These are phyloP conservation scores for Trifolium pratense DNA, from an alignment of 306 rosid species.

Conservation along the genomic window DNA sequence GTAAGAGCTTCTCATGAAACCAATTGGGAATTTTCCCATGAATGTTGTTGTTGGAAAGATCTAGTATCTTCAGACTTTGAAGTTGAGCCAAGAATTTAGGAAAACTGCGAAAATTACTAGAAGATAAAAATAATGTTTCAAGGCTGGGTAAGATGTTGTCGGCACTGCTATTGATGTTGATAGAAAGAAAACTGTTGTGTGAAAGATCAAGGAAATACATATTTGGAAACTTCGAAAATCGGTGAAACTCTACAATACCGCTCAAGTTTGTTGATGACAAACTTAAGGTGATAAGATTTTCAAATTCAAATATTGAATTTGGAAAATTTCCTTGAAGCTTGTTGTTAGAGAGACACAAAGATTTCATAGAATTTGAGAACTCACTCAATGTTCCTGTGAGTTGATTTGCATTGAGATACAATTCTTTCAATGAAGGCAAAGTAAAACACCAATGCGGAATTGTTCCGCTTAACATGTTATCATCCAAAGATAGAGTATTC, in stretches of 20 bases:
- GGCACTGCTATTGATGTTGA: background rate
- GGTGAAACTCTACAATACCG: background rate
- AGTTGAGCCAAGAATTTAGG: background rate
- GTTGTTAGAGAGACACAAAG: background rate
- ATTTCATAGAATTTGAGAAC: background rate
- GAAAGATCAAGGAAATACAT: background rate
- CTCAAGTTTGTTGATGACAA: constrained; percentile 10
- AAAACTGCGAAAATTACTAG: background rate
- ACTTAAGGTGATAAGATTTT: background rate
- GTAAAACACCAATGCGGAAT: background rate
- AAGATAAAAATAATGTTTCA: background rate
- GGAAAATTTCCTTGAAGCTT: background rate
- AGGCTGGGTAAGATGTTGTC: background rate
- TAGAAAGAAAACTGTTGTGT: background rate
- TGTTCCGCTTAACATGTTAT: background rate
- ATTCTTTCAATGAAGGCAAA: background rate
- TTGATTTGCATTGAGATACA: background rate
- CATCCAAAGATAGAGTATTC: too few species aligned
- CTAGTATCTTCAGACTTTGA: background rate
- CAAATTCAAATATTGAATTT: background rate
- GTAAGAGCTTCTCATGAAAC: constrained; percentile 11
- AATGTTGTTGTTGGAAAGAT: background rate
- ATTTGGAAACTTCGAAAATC: background rate
- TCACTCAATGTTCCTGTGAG: background rate
- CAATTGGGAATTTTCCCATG: background rate